Evolutionary conservation across 805 yeast species (phyloP).

Genomic region (Blastobotrys peoriensis): DNA sequence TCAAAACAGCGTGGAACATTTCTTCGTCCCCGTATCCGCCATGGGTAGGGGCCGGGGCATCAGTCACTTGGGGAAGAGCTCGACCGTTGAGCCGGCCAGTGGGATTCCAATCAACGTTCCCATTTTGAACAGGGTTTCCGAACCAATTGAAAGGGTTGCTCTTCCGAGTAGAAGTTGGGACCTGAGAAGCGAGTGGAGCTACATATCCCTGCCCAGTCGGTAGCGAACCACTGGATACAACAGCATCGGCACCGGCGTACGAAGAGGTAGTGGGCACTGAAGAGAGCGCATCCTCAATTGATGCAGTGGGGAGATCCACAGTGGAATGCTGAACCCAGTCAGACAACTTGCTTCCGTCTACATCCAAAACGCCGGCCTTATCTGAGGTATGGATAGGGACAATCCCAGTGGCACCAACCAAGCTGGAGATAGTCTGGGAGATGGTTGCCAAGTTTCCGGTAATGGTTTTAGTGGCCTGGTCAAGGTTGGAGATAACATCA

Average conservation of each 20-base stretch:
- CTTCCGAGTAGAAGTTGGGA: background rate
- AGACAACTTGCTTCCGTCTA: background rate
- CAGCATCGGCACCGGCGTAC: background rate
- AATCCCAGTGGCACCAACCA: background rate
- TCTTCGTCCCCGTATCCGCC: too few species aligned
- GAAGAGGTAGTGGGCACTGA: background rate
- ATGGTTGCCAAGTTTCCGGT: background rate
- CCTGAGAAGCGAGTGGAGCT: too few species aligned
- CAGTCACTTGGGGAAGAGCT: background rate
- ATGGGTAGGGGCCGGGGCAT: background rate
- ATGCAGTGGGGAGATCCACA: background rate
- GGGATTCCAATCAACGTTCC: background rate
- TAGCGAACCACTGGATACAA: background rate
- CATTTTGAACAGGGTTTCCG: background rate
- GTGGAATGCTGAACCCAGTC: background rate
- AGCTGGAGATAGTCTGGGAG: background rate
- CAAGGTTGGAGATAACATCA: background rate
- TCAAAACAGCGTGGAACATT: background rate
- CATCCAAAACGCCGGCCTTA: background rate
- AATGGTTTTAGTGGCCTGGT: background rate
- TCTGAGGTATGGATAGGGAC: background rate
- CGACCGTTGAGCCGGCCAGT: background rate
- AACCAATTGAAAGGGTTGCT: background rate
- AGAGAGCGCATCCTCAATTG: background rate
- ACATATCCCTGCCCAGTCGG: background rate